Conservation (phyloP, 805 yeast genomes). For the Wickerhamomyces strasburgensis region DNA sequence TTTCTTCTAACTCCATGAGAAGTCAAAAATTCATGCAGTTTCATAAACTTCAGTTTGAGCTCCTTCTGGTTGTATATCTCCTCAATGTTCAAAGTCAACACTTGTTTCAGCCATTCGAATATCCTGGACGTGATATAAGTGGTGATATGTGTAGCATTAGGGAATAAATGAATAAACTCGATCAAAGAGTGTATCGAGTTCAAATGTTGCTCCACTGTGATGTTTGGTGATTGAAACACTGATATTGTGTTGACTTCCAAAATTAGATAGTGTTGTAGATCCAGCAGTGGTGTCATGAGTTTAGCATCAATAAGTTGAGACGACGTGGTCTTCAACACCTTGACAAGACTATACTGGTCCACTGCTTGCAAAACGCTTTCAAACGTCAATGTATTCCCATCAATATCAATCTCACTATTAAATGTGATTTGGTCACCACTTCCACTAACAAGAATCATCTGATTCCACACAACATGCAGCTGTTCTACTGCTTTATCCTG, state of each 20-base stretch:
- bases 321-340: slow-evolving; percentile 12
- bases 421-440: slow-evolving; percentile 9
- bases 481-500: slow-evolving; percentile 4
- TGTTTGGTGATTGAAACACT: background rate
- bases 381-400: slow-evolving; percentile 13
- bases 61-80: slow-evolving; percentile 9
- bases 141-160: slow-evolving; percentile 11
- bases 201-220: slow-evolving; percentile 3
- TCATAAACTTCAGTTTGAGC: slow-evolving; percentile 9
- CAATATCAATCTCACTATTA: slow-evolving; percentile 17
- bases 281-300: slow-evolving; percentile 11
- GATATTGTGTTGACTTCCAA: slow-evolving; percentile 7
- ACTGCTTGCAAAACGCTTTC: slow-evolving; percentile 12
- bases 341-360: slow-evolving; percentile 6
- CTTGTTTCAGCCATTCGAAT: slow-evolving; percentile 19
- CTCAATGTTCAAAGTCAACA: slow-evolving; percentile 17
- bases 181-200: slow-evolving; percentile 16
- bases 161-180: slow-evolving; percentile 18
- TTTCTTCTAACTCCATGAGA: slow-evolving; percentile 16
- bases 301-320: slow-evolving; percentile 12
- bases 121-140: slow-evolving; percentile 20
- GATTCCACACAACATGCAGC: slow-evolving; percentile 13
- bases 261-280: background rate
- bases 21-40: slow-evolving; percentile 16
- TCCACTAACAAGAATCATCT: slow-evolving; percentile 8